Percentiles rank a stretch among this genome's conserved stretches.
Conservation (phyloP, 73 alveolate species). For the Symbiodinium natans region DNA sequence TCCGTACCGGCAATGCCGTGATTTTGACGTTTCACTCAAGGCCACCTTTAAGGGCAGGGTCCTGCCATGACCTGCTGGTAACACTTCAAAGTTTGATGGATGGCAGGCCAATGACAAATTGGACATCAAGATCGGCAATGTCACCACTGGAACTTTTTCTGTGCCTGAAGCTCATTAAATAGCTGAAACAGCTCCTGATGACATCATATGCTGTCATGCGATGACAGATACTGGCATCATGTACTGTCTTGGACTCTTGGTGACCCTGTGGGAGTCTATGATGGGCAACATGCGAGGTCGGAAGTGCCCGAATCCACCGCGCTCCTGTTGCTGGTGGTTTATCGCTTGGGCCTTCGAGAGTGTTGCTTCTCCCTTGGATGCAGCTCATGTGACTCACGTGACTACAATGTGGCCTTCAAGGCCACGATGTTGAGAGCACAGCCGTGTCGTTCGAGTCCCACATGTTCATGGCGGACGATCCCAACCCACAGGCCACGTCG, state of each 20-base stretch:
- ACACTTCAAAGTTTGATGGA: too few relatives aligned
- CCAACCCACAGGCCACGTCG: not conserved
- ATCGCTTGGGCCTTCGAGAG: not conserved
- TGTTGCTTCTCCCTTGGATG: not conserved
- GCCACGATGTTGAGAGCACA: slow-evolving; percentile 78
- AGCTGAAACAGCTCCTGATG: too few relatives aligned
- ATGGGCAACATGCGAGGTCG: slow-evolving; percentile 36
- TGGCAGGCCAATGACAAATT: slow-evolving; percentile 55
- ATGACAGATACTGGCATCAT: not conserved
- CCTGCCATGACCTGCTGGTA: too few relatives aligned
- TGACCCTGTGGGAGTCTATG: too few relatives aligned
- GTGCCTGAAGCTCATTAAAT: slow-evolving; percentile 6
- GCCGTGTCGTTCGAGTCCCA: slow-evolving; percentile 81
- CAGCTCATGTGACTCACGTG: not conserved
- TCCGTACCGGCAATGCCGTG: slow-evolving; percentile 45
- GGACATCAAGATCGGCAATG: slow-evolving; percentile 66
- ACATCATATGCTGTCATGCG: too few relatives aligned
- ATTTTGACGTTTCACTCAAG: slow-evolving; percentile 28
- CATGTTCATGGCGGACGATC: slow-evolving; percentile 27
- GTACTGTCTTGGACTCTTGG: not conserved
- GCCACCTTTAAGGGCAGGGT: not conserved
- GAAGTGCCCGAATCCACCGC: slow-evolving; percentile 35
- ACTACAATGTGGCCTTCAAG: not conserved
- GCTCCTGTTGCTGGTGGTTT: slow-evolving; percentile 47
- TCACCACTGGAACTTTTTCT: slow-evolving; percentile 50